These are phyloP conservation scores for Pyrenopolyporus hunteri DNA, from an alignment of 495 filamentous ascomycete species.

Conservation along the genomic window DNA sequence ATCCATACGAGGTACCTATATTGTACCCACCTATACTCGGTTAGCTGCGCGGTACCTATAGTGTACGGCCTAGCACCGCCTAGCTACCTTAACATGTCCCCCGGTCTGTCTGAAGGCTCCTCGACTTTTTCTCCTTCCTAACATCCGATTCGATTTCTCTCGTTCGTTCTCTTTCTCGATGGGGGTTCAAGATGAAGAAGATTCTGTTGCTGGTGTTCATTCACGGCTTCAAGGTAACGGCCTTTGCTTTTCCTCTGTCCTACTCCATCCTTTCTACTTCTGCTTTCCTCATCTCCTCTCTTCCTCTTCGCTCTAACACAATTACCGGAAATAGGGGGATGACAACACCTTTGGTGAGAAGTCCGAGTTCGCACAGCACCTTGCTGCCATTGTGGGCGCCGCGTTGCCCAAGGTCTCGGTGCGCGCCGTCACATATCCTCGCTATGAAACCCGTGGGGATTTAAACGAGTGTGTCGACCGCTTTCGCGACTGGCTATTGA, in stretches of 20 bases:
- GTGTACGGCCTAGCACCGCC: no score
- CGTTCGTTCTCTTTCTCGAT: constrained; percentile 17
- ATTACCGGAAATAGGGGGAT: constrained; percentile 65
- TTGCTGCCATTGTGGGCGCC: constrained; percentile 71
- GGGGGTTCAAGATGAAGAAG: constrained; percentile 72
- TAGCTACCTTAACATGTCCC: no score
- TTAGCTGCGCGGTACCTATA: no score
- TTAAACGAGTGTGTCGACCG: constrained; percentile 76
- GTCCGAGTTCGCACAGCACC: constrained; percentile 71
- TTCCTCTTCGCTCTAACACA: constrained; percentile 4
- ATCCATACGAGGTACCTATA: no score
- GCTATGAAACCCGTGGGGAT: constrained; percentile 90
- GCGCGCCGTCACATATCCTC: constrained; percentile 77
- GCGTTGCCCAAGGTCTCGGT: constrained; percentile 78
- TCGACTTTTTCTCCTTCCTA: not conserved
- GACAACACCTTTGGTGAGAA: constrained; percentile 81
- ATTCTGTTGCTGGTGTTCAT: constrained; percentile 91
- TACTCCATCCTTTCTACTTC: constrained; percentile 16
- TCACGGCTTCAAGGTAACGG: constrained; percentile 96
- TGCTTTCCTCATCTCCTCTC: not conserved
- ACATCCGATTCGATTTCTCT: not conserved
- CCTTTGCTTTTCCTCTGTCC: no score
- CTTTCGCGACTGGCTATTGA: constrained; percentile 91
- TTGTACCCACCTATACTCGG: no score
- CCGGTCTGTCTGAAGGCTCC: not conserved